Base-by-base conservation (phyloP, 306 rosid species). In the Clitoria ternatea region DNA sequence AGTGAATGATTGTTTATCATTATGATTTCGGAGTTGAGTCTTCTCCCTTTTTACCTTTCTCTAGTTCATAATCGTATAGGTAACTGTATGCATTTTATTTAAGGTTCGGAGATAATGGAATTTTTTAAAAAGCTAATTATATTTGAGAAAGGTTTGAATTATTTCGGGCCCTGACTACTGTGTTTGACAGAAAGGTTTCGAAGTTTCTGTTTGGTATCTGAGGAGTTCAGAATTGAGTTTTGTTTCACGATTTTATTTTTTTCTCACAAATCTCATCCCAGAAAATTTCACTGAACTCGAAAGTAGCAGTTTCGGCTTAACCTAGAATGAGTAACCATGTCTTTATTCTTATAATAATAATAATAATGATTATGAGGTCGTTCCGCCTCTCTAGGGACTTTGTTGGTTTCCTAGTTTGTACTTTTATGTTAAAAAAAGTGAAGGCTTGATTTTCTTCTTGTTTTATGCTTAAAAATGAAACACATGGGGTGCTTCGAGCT, bases 21-120 rank as follows among this genome's bases (percentile, higher is more conserved):
- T 79, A 44, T 68, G 62, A 18, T 69, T 69, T 44, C 40, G 56
- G 17, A 37, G 65, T 20, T 22, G 6, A 50, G 24, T 61, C 15
- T 33, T 53, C 19, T 40, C 62, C 35, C 39, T 74, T 60, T 62
- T 29, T 72, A 4, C 17, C 26, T 71, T 71, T 78, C 35, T 69
- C 55, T 20, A 14, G 48, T 44, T 63, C 22, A 42, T 67, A 37
- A 23, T 24, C 47, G 24, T 20, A 12, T 13, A 24, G 61, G 36
- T 55, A 17, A 2, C 40, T n/a, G n/a, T n/a, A n/a, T n/a, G n/a
- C n/a, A n/a, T n/a, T n/a, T n/a, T n/a, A n/a, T n/a, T n/a, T n/a
- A n/a, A n/a, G n/a, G n/a, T n/a, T 14, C 15, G 42, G 15, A 37
- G 35, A 12, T 22, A 40, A 79, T 45, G 54, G 12, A 18, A 8